phyloP scores from a whole-genome alignment of 768 basidiomycete species.

The Boletus patriciae region DNA sequence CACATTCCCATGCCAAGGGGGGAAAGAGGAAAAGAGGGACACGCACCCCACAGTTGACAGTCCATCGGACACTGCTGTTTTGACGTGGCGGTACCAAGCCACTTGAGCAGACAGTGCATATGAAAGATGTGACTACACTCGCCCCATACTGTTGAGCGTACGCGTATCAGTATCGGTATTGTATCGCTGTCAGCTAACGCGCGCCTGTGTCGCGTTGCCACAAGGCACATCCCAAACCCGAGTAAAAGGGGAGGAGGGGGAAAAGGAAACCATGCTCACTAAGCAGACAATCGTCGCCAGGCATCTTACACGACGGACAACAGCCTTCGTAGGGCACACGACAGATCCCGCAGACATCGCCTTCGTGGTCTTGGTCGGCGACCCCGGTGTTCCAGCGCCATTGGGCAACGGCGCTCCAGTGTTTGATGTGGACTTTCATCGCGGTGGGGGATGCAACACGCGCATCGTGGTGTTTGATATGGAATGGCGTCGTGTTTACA shows the following conservation, averaged over 20 bases:
- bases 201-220: too few relatives aligned
- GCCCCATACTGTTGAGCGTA: conserved; percentile 83
- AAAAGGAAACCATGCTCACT: conserved; percentile 50
- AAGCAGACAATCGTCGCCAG: conserved; percentile 92
- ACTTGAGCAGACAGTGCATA: conserved; percentile 97
- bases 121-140: conserved; percentile 98
- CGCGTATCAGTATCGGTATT: neutral
- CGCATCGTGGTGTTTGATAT: neutral
- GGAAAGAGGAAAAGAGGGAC: neutral
- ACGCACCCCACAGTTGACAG: conserved; percentile 85
- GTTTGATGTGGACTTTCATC: conserved; percentile 80
- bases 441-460: neutral
- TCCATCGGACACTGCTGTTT: conserved; percentile 99
- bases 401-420: conserved; percentile 85
- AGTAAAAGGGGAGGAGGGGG: neutral
- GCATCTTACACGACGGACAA: conserved; percentile 94
- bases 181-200: neutral
- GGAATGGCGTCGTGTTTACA: neutral
- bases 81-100: conserved; percentile 86
- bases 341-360: conserved; percentile 83
- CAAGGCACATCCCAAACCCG: neutral
- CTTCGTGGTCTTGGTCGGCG: conserved; percentile 46
- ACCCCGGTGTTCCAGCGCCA: conserved; percentile 78
- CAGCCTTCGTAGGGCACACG: conserved; percentile 91
- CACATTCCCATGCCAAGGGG: neutral